Base-by-base conservation (phyloP, 192 early-diverging fungal species). In the Backusella tarrabulga region DNA sequence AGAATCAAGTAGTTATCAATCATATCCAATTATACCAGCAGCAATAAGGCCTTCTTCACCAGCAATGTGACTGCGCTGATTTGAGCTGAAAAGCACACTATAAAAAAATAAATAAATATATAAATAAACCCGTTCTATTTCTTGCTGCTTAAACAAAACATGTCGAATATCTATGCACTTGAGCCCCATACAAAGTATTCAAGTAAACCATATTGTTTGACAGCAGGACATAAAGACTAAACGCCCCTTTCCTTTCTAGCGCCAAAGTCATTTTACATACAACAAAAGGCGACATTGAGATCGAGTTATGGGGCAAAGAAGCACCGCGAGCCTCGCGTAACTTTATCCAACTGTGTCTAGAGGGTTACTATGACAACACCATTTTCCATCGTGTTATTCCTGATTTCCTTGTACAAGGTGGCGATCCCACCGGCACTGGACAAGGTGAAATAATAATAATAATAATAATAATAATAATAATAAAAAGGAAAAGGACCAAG, bases 271-370 rank as follows among this genome's bases (percentile, higher is more conserved):
- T 94, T 76, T 80, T 99, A 38, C 90, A 96, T 29, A 97, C 97
- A 12, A 91, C 92, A 8, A 84, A 84, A 34, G 97, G 97, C 15
- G 93, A 95, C 80, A 88, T 99, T 34, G 93, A 95, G 35, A 90
- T 99, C 21, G 96, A 97, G 80, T 89, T 98, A 36, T 99, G 96
- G 95, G 86, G 94, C n/a, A 97, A 97, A 74, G 96, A 99, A 80
- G 78, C 93, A 0, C 97, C 97, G 0, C 93, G 93, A 73, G 92
- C 97, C 11, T 92, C 92, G 75, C 88, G 96, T n/a, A 99, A 99
- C 83, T 99, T 99, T 88, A 84, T 99, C 14, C 97, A 98, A 77
- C 87, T 98, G 12, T 94, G 92, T 71, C 74, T 96, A 72, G 96
- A 98, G 79, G 92, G 96, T 6, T 96, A 97, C 76, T 98, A 97